Percentiles rank a stretch among this genome's conserved stretches.
Evolutionary conservation across 148 eudicot genomes (phyloP).

Genomic region (Rhododendron mucronatum): DNA sequence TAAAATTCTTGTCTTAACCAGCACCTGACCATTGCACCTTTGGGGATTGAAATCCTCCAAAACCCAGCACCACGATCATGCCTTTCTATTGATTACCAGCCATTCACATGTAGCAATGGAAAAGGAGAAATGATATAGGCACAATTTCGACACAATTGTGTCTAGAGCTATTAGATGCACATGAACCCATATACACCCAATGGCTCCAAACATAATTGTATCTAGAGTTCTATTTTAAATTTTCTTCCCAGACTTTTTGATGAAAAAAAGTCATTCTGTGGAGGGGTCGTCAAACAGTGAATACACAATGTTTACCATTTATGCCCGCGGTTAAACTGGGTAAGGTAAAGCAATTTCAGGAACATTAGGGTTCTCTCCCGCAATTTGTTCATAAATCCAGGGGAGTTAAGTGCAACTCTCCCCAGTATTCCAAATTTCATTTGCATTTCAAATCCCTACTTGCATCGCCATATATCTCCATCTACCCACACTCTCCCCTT

Average conservation of each 20-base stretch:
- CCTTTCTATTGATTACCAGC: background rate
- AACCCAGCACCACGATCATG: background rate
- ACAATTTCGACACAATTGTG: too few relatives aligned
- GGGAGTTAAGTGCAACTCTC: background rate
- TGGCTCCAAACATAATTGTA: too few relatives aligned
- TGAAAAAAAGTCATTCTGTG: too few relatives aligned
- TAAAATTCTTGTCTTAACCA: background rate
- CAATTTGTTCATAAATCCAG: background rate
- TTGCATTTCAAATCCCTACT: constrained; percentile 11
- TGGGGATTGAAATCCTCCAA: background rate
- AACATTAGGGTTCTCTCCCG: background rate
- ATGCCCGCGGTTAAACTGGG: background rate
- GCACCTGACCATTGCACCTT: background rate
- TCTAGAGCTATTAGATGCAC: too few relatives aligned
- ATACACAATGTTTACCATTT: background rate
- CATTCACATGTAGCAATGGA: background rate
- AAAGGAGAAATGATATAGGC: background rate
- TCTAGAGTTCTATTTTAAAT: too few relatives aligned
- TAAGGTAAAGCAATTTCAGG: background rate
- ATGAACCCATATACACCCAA: too few relatives aligned
- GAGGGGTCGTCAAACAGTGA: background rate
- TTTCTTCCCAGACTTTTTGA: too few relatives aligned
- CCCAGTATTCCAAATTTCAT: constrained; percentile 5
- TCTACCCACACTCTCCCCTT: background rate
- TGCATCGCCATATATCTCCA: background rate